Evolutionary conservation across 305 asterid species (phyloP).

Genomic region (Coffea humblotiana): DNA sequence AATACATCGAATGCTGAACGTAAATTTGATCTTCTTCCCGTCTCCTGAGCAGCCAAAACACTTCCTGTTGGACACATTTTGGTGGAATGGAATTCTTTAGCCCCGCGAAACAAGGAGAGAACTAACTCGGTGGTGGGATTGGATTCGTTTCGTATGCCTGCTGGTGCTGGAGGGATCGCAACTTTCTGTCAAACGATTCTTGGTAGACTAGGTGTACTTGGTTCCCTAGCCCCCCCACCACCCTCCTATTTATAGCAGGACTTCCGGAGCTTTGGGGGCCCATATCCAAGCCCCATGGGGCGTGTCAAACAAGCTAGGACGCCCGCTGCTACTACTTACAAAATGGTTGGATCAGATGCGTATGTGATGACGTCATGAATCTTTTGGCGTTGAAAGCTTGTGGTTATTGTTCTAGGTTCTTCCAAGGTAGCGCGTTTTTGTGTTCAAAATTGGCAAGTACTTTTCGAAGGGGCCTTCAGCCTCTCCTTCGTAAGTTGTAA

Average conservation of each 20-base stretch:
- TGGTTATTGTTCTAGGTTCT: background rate
- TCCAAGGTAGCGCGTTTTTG: no score
- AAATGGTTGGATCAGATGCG: background rate
- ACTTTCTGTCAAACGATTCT: no score
- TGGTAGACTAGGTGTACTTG: no score
- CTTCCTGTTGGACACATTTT: slow-evolving; percentile 67
- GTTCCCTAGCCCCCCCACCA: no score
- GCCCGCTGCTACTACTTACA: background rate
- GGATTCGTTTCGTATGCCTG: no score
- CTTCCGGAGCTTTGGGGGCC: background rate
- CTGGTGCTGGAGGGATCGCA: no score
- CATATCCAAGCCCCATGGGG: background rate
- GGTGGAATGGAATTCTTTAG: background rate
- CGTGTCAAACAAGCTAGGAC: background rate
- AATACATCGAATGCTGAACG: slow-evolving; percentile 75
- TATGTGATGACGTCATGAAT: background rate
- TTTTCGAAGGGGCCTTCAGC: no score
- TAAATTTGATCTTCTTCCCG: slow-evolving; percentile 29
- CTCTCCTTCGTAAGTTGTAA: no score
- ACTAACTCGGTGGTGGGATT: no score
- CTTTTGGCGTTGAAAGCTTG: background rate
- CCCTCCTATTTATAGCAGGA: background rate
- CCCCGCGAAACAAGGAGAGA: background rate
- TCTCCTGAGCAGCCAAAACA: slow-evolving; percentile 2
- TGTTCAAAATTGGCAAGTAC: no score